phyloP scores from a whole-genome alignment of 1,139 yeast genomes.

The Scheffersomyces quercinus region DNA sequence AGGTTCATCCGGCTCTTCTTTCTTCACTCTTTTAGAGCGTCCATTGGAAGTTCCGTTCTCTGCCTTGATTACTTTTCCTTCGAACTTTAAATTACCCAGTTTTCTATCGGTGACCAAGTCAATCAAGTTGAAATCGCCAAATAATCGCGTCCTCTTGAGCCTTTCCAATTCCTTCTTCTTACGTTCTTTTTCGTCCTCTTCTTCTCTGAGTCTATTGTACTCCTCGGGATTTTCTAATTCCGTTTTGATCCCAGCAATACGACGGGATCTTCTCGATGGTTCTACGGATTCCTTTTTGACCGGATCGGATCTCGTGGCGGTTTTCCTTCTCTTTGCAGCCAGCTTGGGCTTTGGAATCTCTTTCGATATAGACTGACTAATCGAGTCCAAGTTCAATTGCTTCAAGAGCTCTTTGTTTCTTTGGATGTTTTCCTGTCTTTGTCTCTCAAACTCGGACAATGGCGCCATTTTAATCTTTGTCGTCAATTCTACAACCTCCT shows the following conservation, averaged over 20 bases:
- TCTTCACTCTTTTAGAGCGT: conserved; percentile 21
- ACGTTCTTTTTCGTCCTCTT: conserved; percentile 35
- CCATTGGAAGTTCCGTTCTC: conserved; percentile 8
- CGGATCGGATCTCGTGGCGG: conserved; percentile 7
- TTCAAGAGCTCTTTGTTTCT: conserved; percentile 42
- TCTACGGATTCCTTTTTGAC: conserved; percentile 28
- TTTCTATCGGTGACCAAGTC: conserved; percentile 53
- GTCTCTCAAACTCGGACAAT: conserved; percentile 66
- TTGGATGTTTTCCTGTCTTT: conserved; percentile 56
- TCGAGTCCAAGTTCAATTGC: conserved; percentile 37
- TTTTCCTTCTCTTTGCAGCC: conserved; percentile 20
- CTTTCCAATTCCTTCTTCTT: conserved; percentile 50
- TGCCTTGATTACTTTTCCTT: conserved; percentile 24
- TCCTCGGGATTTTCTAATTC: conserved; percentile 42
- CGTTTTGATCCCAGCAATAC: conserved; percentile 62
- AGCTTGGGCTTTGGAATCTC: conserved; percentile 22
- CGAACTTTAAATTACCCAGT: conserved; percentile 36
- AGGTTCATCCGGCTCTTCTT: conserved; percentile 5
- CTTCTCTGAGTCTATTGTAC: conserved; percentile 30
- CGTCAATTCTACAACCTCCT: not conserved
- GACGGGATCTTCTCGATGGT: conserved; percentile 64
- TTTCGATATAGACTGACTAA: conserved; percentile 29
- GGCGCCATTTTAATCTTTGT: conserved; percentile 15
- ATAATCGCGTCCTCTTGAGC: conserved; percentile 53
- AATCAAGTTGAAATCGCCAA: conserved; percentile 61